Conservation (phyloP, 768 basidiomycete species). For the Russula compacta region DNA sequence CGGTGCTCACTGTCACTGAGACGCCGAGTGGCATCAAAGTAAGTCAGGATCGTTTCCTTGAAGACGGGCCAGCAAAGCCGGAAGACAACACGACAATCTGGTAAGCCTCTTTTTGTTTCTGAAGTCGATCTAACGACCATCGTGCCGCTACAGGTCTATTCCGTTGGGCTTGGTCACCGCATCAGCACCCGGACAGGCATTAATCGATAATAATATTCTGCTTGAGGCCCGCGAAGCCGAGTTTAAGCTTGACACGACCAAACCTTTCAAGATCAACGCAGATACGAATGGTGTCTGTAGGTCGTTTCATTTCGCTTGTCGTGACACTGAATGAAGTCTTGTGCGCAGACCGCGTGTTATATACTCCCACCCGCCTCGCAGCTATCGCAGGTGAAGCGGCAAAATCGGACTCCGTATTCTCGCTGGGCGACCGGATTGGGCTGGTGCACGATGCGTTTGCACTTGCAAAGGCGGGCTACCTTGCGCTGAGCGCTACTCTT, state of each 20-base stretch:
- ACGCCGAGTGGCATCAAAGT: conserved; percentile 60
- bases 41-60: conserved; percentile 87
- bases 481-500: conserved; percentile 67
- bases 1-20: conserved; percentile 82
- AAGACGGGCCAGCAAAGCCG: conserved; percentile 66
- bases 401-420: conserved; percentile 54
- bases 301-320: conserved; percentile 25
- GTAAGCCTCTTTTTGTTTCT: conserved; percentile 29
- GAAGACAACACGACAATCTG: conserved; percentile 87
- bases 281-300: conserved; percentile 83
- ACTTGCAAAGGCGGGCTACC: conserved; percentile 72
- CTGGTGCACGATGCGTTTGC: conserved; percentile 77
- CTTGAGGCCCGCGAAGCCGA: conserved; percentile 60
- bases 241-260: conserved; percentile 63
- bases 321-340: not conserved
- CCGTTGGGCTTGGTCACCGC: conserved; percentile 67
- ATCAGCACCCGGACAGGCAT: conserved; percentile 46
- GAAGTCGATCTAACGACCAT: not conserved
- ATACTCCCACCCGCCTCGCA: conserved; percentile 68
- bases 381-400: conserved; percentile 76
- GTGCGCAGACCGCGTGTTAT: conserved; percentile 68
- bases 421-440: conserved; percentile 81
- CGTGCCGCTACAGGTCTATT: conserved; percentile 47
- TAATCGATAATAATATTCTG: conserved; percentile 52
- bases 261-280: conserved; percentile 84